Evolutionary conservation across 208 protist species (phyloP), one percentile per base, ranked within the genome.

Genomic region (Wallacemonas sp.): DNA sequence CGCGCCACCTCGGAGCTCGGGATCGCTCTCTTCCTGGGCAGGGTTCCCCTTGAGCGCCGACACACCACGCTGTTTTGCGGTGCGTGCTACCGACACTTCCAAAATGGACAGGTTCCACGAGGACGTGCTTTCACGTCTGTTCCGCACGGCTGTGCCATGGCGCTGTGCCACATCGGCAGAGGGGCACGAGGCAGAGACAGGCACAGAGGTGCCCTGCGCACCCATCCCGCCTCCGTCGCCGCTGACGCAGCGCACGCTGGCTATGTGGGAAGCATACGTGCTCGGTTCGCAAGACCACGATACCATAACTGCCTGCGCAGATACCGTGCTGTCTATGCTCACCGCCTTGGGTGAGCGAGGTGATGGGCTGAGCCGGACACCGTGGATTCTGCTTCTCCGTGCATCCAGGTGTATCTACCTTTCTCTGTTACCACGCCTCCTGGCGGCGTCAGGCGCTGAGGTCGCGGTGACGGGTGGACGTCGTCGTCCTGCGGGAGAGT

Each of bases 181-280:
- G n/a, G n/a, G n/a, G n/a, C n/a, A n/a, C n/a, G n/a, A n/a, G n/a
- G n/a, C n/a, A n/a, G n/a, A n/a, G n/a, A n/a, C n/a, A n/a, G n/a
- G n/a, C n/a, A n/a, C n/a, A n/a, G n/a, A n/a, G n/a, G n/a, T n/a
- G n/a, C n/a, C n/a, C n/a, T n/a, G n/a, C n/a, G n/a, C n/a, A n/a
- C n/a, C n/a, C n/a, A n/a, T n/a, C n/a, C n/a, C n/a, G n/a, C n/a
- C n/a, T n/a, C n/a, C n/a, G n/a, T n/a, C n/a, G n/a, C n/a, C n/a
- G 42, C n/a, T 49, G n/a, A 26, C 46, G n/a, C 30, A 26, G 14
- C 41, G 51, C 30, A 39, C 31, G 26, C 51, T 58, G 4, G 6
- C n/a, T 5, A 21, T 38, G 51, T 58, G 51, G 51, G 51, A 58
- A 19, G 30, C 33, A 11, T 58, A 58, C 51, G 15, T 58, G n/a